These are phyloP conservation scores for Trametes meyenii DNA, from an alignment of 768 basidiomycete genomes.

Conservation along the genomic window DNA sequence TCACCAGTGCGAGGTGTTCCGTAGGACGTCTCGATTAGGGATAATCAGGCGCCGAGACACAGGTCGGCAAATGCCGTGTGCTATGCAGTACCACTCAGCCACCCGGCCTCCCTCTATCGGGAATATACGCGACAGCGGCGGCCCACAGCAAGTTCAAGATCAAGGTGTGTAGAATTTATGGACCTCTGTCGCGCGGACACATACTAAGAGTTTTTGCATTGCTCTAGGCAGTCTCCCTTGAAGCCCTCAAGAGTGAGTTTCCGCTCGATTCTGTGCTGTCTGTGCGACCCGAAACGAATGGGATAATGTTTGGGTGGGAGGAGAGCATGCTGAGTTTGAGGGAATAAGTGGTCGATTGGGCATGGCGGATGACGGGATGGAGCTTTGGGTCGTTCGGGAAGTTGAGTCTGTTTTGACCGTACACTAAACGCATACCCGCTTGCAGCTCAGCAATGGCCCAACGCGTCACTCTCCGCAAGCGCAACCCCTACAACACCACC, in stretches of 20 bases:
- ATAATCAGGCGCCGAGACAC: neutral
- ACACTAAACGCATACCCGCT: conserved; percentile 24
- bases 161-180: conserved; percentile 34
- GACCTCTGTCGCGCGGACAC: neutral
- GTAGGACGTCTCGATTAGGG: conserved; percentile 5
- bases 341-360: neutral
- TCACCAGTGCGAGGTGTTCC: neutral
- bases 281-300: conserved; percentile 1
- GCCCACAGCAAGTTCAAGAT: conserved; percentile 40
- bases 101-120: conserved; percentile 27
- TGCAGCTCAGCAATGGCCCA: conserved; percentile 76
- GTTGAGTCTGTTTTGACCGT: neutral
- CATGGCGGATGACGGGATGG: neutral
- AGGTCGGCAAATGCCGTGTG: conserved; percentile 31
- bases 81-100: conserved; percentile 37
- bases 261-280: neutral
- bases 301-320: neutral
- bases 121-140: conserved; percentile 31
- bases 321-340: no score
- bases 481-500: conserved; percentile 96
- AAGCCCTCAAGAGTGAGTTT: conserved; percentile 31
- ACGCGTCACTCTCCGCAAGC: conserved; percentile 99
- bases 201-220: neutral
- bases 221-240: conserved; percentile 24
- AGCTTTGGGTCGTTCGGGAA: conserved; percentile 3